Percentiles rank a stretch among this genome's conserved stretches.
These are phyloP conservation scores for Triangularia verruculosa DNA, from an alignment of 2,329 filamentous ascomycete species.

Conservation along the genomic window DNA sequence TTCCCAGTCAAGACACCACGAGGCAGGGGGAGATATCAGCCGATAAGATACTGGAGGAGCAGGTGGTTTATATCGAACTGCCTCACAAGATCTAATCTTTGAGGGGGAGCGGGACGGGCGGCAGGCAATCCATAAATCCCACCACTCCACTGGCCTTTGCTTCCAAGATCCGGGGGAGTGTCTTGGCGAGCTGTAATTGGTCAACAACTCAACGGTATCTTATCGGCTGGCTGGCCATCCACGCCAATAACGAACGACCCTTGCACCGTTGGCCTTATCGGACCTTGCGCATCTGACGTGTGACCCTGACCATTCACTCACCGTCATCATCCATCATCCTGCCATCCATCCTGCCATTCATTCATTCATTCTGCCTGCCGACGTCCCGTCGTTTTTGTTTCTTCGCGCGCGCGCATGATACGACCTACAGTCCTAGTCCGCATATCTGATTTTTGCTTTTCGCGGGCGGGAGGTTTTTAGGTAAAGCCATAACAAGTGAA, in stretches of 20 bases:
- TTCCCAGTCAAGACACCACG: not conserved
- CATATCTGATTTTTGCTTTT: not conserved
- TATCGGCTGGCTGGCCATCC: constrained; percentile 2
- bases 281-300: not conserved
- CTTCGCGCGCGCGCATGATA: not conserved
- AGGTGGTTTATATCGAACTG: not conserved
- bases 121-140: not conserved
- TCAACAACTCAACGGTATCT: not conserved
- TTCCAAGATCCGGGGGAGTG: not conserved
- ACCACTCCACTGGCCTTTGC: not conserved
- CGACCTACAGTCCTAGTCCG: not conserved
- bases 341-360: not conserved
- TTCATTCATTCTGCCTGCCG: not conserved
- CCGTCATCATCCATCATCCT: not conserved
- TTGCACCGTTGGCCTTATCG: constrained; percentile 4
- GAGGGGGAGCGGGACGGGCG: constrained; percentile 1
- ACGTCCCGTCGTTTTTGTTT: not conserved
- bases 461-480: constrained; percentile 6
- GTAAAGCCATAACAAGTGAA: constrained; percentile 10
- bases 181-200: not conserved
- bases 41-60: not conserved
- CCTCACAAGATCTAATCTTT: not conserved
- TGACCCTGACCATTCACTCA: not conserved
- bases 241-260: constrained; percentile 4
- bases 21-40: not conserved